These are phyloP conservation scores for Eimeria falciformis DNA, from an alignment of 169 alveolate genomes.

Conservation along the genomic window DNA sequence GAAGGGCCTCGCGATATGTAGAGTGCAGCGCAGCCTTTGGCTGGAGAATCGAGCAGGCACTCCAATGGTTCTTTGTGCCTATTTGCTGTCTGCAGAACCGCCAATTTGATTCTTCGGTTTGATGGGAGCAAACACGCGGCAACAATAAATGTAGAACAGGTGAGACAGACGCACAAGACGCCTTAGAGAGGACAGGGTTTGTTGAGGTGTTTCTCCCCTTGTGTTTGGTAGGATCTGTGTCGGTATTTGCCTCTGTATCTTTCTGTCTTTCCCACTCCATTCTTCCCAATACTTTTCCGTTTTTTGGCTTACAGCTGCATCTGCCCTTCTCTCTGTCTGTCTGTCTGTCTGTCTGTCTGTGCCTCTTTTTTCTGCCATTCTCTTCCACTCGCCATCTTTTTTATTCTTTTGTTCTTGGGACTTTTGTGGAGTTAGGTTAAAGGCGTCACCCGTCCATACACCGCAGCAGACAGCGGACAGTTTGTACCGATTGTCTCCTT, in stretches of 20 bases:
- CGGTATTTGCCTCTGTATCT: neutral
- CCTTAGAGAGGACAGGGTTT: too few species aligned
- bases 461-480: conserved; percentile 73
- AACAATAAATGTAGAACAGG: conserved; percentile 64
- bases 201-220: too few species aligned
- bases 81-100: conserved; percentile 46
- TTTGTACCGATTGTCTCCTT: conserved; percentile 66
- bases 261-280: neutral
- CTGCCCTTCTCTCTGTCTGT: neutral
- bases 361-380: neutral
- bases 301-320: too few species aligned
- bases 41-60: too few species aligned
- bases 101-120: conserved; percentile 62
- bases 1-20: too few species aligned
- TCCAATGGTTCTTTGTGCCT: too few species aligned
- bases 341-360: neutral
- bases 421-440: conserved; percentile 30
- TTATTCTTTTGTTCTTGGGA: neutral
- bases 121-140: conserved; percentile 66
- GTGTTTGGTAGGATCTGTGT: too few species aligned
- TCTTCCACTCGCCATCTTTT: neutral
- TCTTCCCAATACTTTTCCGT: too few species aligned
- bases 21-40: too few species aligned
- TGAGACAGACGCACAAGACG: too few species aligned
- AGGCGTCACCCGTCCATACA: conserved; percentile 67